Evolutionary conservation across 495 filamentous ascomycete species (phyloP).

Genomic region (Letharia lupina): DNA sequence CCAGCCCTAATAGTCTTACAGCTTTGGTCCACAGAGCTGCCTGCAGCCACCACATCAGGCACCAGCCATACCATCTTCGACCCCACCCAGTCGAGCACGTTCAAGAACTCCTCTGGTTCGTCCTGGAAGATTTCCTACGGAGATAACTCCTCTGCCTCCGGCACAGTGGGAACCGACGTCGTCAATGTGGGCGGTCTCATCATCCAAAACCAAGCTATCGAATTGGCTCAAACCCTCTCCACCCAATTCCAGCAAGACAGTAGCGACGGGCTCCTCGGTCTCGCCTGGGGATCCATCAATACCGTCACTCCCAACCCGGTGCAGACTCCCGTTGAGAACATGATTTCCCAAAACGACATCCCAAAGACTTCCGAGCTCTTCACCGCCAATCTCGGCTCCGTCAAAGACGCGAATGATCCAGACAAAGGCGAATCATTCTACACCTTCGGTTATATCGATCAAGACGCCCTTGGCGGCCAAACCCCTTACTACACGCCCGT

Average conservation of each 20-base stretch:
- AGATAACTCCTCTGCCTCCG: slow-evolving; percentile 62
- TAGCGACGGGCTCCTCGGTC: slow-evolving; percentile 67
- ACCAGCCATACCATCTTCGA: slow-evolving; percentile 47
- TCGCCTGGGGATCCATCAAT: slow-evolving; percentile 65
- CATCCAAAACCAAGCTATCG: slow-evolving; percentile 60
- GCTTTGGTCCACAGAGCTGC: slow-evolving; percentile 56
- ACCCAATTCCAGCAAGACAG: slow-evolving; percentile 47
- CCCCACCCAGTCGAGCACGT: slow-evolving; percentile 54
- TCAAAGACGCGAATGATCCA: slow-evolving; percentile 46
- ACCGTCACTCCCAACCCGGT: slow-evolving; percentile 54
- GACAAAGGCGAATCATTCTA: slow-evolving; percentile 60
- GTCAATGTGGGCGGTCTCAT: slow-evolving; percentile 59
- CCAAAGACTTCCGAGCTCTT: slow-evolving; percentile 57
- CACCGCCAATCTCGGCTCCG: slow-evolving; percentile 62
- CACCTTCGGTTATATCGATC: slow-evolving; percentile 71
- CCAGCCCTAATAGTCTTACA: slow-evolving; percentile 28
- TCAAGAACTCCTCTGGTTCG: slow-evolving; percentile 40
- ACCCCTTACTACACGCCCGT: slow-evolving; percentile 49
- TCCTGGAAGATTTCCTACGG: slow-evolving; percentile 68
- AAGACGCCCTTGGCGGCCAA: slow-evolving; percentile 48
- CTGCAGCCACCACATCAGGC: slow-evolving; percentile 31
- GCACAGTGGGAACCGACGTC: slow-evolving; percentile 61
- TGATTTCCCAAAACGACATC: slow-evolving; percentile 62
- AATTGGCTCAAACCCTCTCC: slow-evolving; percentile 60
- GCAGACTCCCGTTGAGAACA: slow-evolving; percentile 66